Conservation (phyloP, 345 rosid genomes). For the Cardamine chenopodiifolia region DNA sequence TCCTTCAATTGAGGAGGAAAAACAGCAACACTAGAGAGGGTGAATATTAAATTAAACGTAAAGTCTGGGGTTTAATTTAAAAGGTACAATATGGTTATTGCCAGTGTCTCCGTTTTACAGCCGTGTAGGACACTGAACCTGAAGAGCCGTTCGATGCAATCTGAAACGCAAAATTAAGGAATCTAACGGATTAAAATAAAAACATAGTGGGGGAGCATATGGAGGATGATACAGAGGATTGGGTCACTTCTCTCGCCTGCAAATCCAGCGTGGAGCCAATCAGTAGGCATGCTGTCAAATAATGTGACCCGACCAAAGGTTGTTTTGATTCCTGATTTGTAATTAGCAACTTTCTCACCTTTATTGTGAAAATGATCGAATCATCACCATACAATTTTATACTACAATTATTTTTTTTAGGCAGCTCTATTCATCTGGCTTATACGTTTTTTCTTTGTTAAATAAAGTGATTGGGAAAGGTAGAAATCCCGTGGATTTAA, state of each 20-base stretch:
- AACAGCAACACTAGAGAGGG: background rate
- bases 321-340: conserved; percentile 20
- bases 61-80: conserved; percentile 23
- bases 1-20: conserved; percentile 10
- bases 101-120: no score
- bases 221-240: conserved; percentile 24
- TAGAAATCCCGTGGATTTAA: background rate
- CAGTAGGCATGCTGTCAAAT: conserved; percentile 33
- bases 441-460: background rate
- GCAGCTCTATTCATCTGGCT: background rate
- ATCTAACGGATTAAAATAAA: conserved; percentile 6
- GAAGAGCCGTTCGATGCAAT: no score
- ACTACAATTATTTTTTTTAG: background rate
- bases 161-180: background rate
- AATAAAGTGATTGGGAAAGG: conserved; percentile 1
- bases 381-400: conserved; percentile 6
- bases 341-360: no score
- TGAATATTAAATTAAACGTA: conserved; percentile 14
- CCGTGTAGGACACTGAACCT: no score
- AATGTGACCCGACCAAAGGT: conserved; percentile 27
- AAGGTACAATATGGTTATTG: no score
- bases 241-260: conserved; percentile 18
- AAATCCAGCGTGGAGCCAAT: conserved; percentile 42
- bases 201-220: background rate
- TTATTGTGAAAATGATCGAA: no score